A percentile compares a stretch with the other conserved stretches of the same genome.
These are phyloP conservation scores for Neonectria neomacrospora DNA, from an alignment of 2,329 filamentous ascomycete genomes.

Conservation along the genomic window DNA sequence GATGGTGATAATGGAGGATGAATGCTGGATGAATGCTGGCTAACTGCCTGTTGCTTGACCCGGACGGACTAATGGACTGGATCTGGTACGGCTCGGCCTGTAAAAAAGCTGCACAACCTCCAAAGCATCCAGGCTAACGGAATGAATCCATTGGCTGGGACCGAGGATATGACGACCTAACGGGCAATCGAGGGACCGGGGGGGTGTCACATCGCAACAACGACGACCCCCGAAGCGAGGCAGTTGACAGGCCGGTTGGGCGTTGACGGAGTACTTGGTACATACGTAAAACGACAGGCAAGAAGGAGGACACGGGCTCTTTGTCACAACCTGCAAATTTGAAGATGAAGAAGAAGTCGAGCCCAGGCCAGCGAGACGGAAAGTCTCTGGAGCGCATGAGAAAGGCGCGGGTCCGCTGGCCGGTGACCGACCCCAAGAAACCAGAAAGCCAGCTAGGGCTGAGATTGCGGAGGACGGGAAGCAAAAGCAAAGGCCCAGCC, in stretches of 20 bases:
- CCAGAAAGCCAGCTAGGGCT: conserved; percentile 28
- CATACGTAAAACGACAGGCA: conserved; percentile 27
- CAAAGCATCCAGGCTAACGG: conserved; percentile 9
- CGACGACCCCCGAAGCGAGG: neutral
- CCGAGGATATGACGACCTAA: conserved; percentile 31
- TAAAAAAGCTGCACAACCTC: conserved; percentile 15
- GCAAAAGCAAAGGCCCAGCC: conserved; percentile 1
- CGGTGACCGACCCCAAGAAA: neutral
- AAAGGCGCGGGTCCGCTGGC: conserved; percentile 15
- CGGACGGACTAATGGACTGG: conserved; percentile 4
- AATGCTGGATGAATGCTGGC: conserved; percentile 13
- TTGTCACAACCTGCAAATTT: conserved; percentile 14
- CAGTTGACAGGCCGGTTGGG: conserved; percentile 6
- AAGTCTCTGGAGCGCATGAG: conserved; percentile 21
- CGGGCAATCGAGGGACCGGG: conserved; percentile 34
- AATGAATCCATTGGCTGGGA: conserved; percentile 31
- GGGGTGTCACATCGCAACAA: conserved; percentile 8
- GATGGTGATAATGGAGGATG: conserved; percentile 11
- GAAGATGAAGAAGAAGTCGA: neutral
- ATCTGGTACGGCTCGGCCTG: conserved; percentile 22
- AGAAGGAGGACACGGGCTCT: neutral
- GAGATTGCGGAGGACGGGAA: conserved; percentile 32
- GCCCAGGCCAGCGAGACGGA: conserved; percentile 12
- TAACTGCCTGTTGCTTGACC: conserved; percentile 20
- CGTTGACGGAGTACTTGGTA: conserved; percentile 15